Conservation (phyloP, 768 basidiomycete species). For the Plicaturopsis crispa region DNA sequence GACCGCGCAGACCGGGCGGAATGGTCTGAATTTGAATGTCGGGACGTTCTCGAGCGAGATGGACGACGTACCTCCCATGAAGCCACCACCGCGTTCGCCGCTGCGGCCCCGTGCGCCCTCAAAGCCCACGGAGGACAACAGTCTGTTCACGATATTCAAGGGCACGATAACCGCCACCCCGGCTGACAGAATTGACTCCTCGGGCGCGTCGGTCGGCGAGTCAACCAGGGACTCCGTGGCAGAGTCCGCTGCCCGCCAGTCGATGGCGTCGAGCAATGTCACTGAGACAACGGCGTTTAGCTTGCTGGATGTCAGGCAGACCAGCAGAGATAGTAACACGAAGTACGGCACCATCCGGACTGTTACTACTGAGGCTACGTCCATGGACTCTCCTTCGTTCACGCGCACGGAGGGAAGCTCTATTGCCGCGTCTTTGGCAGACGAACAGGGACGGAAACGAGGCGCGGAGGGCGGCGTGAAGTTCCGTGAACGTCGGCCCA, state of each 20-base stretch:
- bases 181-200: no score
- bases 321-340: conserved; percentile 36
- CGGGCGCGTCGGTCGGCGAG: conserved; percentile 28
- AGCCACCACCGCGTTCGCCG: conserved; percentile 43
- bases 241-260: conserved; percentile 43
- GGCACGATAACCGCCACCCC: not conserved
- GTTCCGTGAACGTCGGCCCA: conserved; percentile 51
- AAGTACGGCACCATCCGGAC: conserved; percentile 78
- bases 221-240: conserved; percentile 23
- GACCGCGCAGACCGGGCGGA: conserved; percentile 19
- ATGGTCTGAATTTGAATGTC: conserved; percentile 7
- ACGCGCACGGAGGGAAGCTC: conserved; percentile 56
- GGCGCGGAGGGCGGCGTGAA: conserved; percentile 19
- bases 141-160: no score
- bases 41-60: not conserved
- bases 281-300: conserved; percentile 56
- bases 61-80: no score
- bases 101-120: conserved; percentile 31
- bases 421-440: conserved; percentile 43
- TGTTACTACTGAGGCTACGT: conserved; percentile 76
- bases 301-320: conserved; percentile 44
- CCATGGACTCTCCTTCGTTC: conserved; percentile 56
- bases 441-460: conserved; percentile 31
- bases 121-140: conserved; percentile 10
- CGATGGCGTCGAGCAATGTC: conserved; percentile 52